These are phyloP conservation scores for Emiliania huxleyi DNA, from an alignment of 78 protist genomes.

Conservation along the genomic window DNA sequence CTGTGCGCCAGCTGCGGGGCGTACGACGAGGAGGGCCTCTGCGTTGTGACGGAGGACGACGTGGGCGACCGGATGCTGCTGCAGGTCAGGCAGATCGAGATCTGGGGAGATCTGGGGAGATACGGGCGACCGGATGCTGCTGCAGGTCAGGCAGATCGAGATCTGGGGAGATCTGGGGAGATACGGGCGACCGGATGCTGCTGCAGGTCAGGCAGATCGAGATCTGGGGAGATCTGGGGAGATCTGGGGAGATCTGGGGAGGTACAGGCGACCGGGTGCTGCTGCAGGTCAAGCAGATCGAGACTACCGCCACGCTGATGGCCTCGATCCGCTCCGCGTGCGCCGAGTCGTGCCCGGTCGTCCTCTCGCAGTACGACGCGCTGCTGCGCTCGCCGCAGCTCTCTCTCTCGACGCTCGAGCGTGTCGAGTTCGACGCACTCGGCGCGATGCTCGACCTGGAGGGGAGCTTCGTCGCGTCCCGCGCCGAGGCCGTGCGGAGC, in stretches of 20 bases:
- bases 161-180: no score
- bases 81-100: no score
- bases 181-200: neutral
- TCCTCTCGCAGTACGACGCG: neutral
- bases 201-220: no score
- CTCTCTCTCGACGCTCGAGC: neutral
- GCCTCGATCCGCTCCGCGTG: neutral
- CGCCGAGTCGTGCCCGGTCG: neutral
- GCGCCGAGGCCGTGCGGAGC: neutral
- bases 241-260: no score
- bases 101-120: neutral
- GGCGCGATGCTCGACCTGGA: slow-evolving; percentile 2
- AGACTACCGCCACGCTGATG: neutral
- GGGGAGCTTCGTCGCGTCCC: neutral
- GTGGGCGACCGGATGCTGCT: neutral
- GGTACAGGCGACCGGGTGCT: neutral
- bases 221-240: no score
- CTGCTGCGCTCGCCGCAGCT: neutral
- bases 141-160: no score
- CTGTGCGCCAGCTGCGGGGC: neutral
- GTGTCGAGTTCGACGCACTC: neutral
- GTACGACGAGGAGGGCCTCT: neutral
- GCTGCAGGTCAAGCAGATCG: neutral
- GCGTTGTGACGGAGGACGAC: neutral
- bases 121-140: neutral